Percentiles rank a stretch among this genome's conserved stretches.
phyloP scores from a whole-genome alignment of 2,329 filamentous ascomycete species.

The Sarocladium kiliense region DNA sequence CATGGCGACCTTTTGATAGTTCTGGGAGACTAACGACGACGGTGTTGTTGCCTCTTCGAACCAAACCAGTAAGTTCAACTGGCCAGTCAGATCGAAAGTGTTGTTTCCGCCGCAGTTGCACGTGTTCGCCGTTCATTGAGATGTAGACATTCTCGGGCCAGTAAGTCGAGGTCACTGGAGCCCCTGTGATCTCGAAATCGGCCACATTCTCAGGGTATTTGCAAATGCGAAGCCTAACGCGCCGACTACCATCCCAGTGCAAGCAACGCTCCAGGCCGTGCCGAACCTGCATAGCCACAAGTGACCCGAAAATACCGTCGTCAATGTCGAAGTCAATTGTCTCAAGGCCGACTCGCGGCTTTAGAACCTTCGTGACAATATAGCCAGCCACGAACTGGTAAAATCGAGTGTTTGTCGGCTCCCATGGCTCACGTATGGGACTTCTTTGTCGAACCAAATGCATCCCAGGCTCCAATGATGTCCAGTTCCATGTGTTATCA shows the following conservation, averaged over 20 bases:
- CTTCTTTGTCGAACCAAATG: not conserved
- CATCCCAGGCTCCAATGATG: not conserved
- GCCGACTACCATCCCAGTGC: constrained; percentile 47
- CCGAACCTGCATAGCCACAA: constrained; percentile 27
- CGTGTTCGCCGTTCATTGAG: constrained; percentile 55
- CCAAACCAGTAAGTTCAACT: constrained; percentile 61
- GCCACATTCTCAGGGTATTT: constrained; percentile 14
- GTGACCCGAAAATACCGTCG: constrained; percentile 24
- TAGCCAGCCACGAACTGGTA: constrained; percentile 2
- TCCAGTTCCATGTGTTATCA: not conserved
- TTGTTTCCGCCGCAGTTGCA: constrained; percentile 58
- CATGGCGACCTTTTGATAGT: not conserved
- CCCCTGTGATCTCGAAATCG: constrained; percentile 41
- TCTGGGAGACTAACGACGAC: not conserved
- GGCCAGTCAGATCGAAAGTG: constrained; percentile 74
- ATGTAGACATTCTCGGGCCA: constrained; percentile 73
- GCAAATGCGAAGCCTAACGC: constrained; percentile 56
- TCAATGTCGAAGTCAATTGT: constrained; percentile 38
- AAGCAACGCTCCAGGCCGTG: constrained; percentile 29
- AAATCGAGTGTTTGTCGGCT: not conserved
- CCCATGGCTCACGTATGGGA: not conserved
- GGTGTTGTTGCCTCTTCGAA: constrained; percentile 42
- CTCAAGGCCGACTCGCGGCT: not conserved
- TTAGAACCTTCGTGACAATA: not conserved
- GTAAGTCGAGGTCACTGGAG: constrained; percentile 56